Evolutionary conservation across 306 rosid species (phyloP), one percentile per base, ranked within the genome.

Genomic region (Luffa acutangula): DNA sequence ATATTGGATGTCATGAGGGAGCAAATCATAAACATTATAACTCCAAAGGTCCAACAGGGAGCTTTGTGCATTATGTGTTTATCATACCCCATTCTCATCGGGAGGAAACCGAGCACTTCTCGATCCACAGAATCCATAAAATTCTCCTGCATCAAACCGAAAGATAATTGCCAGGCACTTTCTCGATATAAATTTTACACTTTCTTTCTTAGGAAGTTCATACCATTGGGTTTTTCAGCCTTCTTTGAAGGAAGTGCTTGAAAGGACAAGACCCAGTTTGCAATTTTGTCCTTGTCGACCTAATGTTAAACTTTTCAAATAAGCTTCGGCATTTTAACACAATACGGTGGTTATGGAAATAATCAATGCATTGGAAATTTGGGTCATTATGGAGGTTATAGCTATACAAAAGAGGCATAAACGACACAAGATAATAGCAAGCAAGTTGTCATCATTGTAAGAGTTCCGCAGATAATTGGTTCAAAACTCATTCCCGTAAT

Each of bases 91-190:
- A 84, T 86, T 82, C 21, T 86, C 79, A 80, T 83, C 89, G 3
- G 85, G 82, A 84, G 89, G 89, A 86, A 94, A 94, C 73, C 89
- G 92, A 21, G 95, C 86, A 39, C 83, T 80, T 87, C 88, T 89
- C 12, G 97, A 92, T 52, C 98, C 98, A 81, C 84, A 90, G 80
- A 94, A 92, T 11, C 97, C 98, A 83, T 85, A 90, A 84, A 94
- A 92, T 52, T 86, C 84, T 36, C 97, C 96, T 94, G 89, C 91
- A 87, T 1, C 82, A 86, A 82, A 54, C 76, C 48, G 74, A 81
- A 69, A 77, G 65, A 62, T 36, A 60, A 9, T 79, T 56, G 13
- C 4, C 39, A 57, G n/a, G 20, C 49, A 62, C 66, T 74, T 79
- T 41, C 49, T 11, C 42, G 75, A 73, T 48, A 25, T 49, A 48